Conservation (phyloP, 345 rosid genomes). For the Ceriops zippeliana region DNA sequence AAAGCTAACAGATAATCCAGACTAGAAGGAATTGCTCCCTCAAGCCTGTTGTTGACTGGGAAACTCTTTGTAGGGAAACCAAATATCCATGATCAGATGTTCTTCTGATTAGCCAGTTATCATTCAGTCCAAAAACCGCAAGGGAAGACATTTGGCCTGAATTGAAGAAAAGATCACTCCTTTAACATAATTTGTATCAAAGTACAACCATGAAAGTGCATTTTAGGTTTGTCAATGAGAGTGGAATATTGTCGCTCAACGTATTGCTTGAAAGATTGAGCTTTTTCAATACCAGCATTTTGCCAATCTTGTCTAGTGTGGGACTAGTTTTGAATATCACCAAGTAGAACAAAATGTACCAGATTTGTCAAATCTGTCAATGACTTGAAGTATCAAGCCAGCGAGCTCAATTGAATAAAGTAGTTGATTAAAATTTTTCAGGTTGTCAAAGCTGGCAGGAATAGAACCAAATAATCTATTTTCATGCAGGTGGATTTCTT, state of each 20-base stretch:
- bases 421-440: slow-evolving; percentile 35
- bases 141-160: slow-evolving; percentile 38
- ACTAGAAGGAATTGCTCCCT: slow-evolving; percentile 44
- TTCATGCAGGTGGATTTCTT: slow-evolving; percentile 47
- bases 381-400: slow-evolving; percentile 35
- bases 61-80: slow-evolving; percentile 45
- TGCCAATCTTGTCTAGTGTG: slow-evolving; percentile 39
- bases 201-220: slow-evolving; percentile 38
- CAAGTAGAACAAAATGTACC: slow-evolving; percentile 42
- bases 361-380: slow-evolving; percentile 38
- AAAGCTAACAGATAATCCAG: slow-evolving; percentile 41
- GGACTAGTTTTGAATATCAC: slow-evolving; percentile 35
- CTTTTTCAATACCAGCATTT: slow-evolving; percentile 36
- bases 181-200: slow-evolving; percentile 39
- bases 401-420: slow-evolving; percentile 39
- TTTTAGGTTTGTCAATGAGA: slow-evolving; percentile 33
- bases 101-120: slow-evolving; percentile 38
- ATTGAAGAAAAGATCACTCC: slow-evolving; percentile 41
- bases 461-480: slow-evolving; percentile 44
- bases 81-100: slow-evolving; percentile 31
- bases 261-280: slow-evolving; percentile 48
- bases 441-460: slow-evolving; percentile 38
- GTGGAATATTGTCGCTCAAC: slow-evolving; percentile 37
- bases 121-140: slow-evolving; percentile 42
- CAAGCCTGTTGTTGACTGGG: slow-evolving; percentile 45